Base-by-base conservation (phyloP, 306 rosid species). In the Canavalia gladiata region DNA sequence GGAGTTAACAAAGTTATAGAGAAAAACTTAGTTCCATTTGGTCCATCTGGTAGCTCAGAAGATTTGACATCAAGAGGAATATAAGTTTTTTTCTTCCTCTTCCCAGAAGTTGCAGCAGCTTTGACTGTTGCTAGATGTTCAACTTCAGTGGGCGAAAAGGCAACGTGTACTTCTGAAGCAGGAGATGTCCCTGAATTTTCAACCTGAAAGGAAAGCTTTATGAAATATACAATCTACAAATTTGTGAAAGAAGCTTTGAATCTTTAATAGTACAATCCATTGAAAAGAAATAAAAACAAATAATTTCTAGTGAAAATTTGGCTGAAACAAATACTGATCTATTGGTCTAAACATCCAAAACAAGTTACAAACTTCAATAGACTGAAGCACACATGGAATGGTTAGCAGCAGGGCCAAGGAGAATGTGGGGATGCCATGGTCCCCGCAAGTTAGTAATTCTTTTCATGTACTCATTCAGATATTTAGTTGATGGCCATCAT, bases 11-110 rank as follows among this genome's bases (percentile, higher is more conserved):
- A 84, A 35, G 87, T 76, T 77, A 95, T 57, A 49, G 89, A 76
- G 86, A 89, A 95, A 75, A 82, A 82, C 62, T 92, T 95, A 41
- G 98, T 76, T 79, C 91, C 93, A 89, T 95, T 95, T 78, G 98
- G 99, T 69, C 92, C 97, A 82, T 84, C 93, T 41, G 91, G 87
- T 71, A 82, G 81, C 81, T 87, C 94, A 75, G 85, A 80, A 33
- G 92, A 88, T 65, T 91, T 87, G 75, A 95, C 91, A 71, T 88
- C 97, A 73, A 95, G 98, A 28, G 98, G 93, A 55, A 82, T 70
- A 78, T 93, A 90, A 45, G 88, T 87, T 84, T 87, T 93, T 87
- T 93, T 95, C 84, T 93, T 95, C 80, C 73, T 84, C 82, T 93
- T 95, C 52, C 97, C 96, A 78, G 89, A 72, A 42, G 94, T 74